Evolutionary conservation across 306 rosid genomes (phyloP).

Genomic region (Prunus kanzakura): DNA sequence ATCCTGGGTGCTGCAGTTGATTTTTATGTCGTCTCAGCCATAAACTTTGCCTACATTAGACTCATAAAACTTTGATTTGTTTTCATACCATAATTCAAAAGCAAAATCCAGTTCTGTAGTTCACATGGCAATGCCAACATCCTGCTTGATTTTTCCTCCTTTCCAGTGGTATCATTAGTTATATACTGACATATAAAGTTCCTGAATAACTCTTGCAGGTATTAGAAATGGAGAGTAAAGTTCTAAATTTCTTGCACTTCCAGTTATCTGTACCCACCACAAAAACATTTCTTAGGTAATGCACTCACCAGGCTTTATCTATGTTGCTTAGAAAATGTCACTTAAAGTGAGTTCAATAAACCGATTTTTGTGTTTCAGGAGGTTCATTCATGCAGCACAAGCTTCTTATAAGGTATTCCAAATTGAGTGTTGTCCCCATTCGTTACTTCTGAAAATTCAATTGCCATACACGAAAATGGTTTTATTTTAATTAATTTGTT

Average conservation of each 20-base stretch:
- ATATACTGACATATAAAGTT: constrained; percentile 13
- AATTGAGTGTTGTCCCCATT: not conserved
- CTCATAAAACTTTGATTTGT: not conserved
- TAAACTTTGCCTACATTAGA: not conserved
- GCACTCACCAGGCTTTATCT: not conserved
- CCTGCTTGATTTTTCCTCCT: constrained; percentile 3
- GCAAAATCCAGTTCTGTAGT: not conserved
- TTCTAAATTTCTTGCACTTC: constrained; percentile 62
- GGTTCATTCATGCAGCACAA: constrained; percentile 81
- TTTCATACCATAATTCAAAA: not conserved
- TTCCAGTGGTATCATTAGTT: constrained; percentile 1
- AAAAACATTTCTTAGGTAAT: constrained; percentile 87
- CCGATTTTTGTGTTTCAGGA: constrained; percentile 48
- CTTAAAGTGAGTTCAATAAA: constrained; percentile 9
- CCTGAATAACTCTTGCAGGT: constrained; percentile 45
- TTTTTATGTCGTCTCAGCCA: not conserved
- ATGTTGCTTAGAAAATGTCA: not conserved
- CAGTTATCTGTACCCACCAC: constrained; percentile 76
- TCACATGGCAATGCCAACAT: not conserved
- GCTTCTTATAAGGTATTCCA: constrained; percentile 59
- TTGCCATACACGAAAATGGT: not conserved
- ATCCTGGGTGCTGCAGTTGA: not conserved
- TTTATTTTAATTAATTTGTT: constrained; percentile 9
- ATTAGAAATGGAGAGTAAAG: constrained; percentile 68
- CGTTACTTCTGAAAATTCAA: not conserved